Base-by-base conservation (phyloP, 2,329 filamentous ascomycete genomes). In the Epichloe coenophiala region DNA sequence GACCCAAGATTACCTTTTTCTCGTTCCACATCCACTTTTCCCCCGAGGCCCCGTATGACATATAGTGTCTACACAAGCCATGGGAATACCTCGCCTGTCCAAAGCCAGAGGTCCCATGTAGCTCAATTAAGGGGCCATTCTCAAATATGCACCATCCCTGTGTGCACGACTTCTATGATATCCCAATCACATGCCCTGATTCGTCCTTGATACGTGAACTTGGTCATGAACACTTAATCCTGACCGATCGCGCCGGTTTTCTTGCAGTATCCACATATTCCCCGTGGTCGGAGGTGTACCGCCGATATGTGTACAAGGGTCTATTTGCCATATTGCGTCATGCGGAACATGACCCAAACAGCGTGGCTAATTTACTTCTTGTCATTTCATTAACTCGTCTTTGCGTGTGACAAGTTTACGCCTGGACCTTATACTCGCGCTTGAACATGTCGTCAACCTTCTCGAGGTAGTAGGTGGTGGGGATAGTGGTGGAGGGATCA, bases 381-480 rank as follows among this genome's bases (percentile, higher is more conserved):
- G 27, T 40, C 11, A 17, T 47, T 42, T 49, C 31, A 36, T 33
- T 37, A 21, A 12, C 8, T 41, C 27, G 36, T 47, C 43, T 45
- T 11, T 47, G 37, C 38, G 13, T 11, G 13, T 11, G 31, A 21
- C 43, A 27, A 47, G 5, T 58, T 64, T 78, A 90, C 67, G 77
- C 82, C 77, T 90, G 86, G 71, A 90, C 65, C 51, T 75, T 71
- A 70, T 93, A 93, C 65, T 78, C 78, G 61, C 87, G 80, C 73
- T 85, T 83, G 82, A 87, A 93, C 85, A 88, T 88, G 60, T 88
- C 85, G 63, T 93, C 86, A 45, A 93, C 78, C 66, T 83, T 81
- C 63, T 80, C 80, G 53, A 93, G 76, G 72, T 90, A 93, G 74
- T 91, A 93, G 21, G 81, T 81, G 53, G 81, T 83, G 53, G 77